Evolutionary conservation across 1,139 yeast species (phyloP).

Genomic region (Ogataea hybrid): DNA sequence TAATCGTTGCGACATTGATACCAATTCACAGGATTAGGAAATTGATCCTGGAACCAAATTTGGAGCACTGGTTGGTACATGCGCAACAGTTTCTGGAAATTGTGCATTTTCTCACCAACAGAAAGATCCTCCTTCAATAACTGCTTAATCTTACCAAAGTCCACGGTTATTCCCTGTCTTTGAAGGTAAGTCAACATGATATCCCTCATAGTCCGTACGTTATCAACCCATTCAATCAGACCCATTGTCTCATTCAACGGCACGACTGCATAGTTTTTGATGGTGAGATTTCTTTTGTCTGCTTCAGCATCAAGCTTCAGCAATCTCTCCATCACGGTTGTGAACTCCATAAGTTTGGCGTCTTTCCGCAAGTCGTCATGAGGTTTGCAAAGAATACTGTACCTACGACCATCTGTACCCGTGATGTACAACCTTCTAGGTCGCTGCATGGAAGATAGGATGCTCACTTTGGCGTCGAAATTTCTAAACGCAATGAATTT

Average conservation of each 20-base stretch:
- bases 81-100: conserved; percentile 36
- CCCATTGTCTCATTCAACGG: conserved; percentile 89
- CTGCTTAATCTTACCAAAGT: conserved; percentile 26
- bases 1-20: conserved; percentile 72
- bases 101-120: conserved; percentile 32
- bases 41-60: conserved; percentile 84
- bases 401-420: conserved; percentile 74
- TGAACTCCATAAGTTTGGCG: conserved; percentile 90
- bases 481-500: conserved; percentile 50
- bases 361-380: conserved; percentile 94
- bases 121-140: conserved; percentile 42
- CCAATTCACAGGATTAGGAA: conserved; percentile 92
- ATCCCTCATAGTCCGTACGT: conserved; percentile 76
- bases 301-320: conserved; percentile 69
- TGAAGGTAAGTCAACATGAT: conserved; percentile 41
- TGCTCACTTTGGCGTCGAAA: conserved; percentile 61
- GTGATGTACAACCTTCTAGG: conserved; percentile 76
- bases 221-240: conserved; percentile 88
- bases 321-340: conserved; percentile 79
- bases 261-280: conserved; percentile 83
- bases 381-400: conserved; percentile 76
- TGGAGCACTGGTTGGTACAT: conserved; percentile 74
- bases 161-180: conserved; percentile 35
- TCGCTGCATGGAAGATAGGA: conserved; percentile 79
- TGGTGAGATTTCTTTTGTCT: conserved; percentile 64